These are phyloP conservation scores for Penicillium turbatum DNA, from an alignment of 495 filamentous ascomycete genomes.

Conservation along the genomic window DNA sequence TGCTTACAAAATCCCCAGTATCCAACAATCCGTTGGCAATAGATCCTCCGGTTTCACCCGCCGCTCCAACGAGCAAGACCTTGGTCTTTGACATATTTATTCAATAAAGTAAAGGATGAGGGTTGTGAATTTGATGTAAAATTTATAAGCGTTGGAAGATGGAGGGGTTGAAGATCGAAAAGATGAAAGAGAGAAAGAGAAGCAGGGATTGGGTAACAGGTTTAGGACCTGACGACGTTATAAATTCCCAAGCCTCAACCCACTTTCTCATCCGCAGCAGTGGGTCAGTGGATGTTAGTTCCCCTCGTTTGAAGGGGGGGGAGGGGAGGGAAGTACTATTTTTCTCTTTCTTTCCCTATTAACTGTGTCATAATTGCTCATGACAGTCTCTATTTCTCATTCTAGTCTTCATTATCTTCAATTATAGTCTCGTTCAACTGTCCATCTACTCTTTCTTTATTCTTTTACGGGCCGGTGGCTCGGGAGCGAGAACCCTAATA, in stretches of 20 bases:
- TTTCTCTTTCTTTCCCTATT: constrained; percentile 1
- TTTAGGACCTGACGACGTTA: constrained; percentile 31
- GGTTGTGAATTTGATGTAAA: constrained; percentile 8
- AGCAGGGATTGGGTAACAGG: constrained; percentile 15
- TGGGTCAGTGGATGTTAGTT: constrained; percentile 41
- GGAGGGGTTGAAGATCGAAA: constrained; percentile 5
- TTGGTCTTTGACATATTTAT: constrained; percentile 41
- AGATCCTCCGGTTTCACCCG: constrained; percentile 48
- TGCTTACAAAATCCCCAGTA: constrained; percentile 40
- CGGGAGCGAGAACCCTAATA: not conserved
- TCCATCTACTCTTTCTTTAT: not conserved
- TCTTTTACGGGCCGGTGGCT: constrained; percentile 6
- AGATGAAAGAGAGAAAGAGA: constrained; percentile 11
- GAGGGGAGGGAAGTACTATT: not conserved
- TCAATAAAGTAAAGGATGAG: constrained; percentile 1
- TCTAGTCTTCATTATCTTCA: not conserved
- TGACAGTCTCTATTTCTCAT: not conserved
- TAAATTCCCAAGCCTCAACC: constrained; percentile 34
- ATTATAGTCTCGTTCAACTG: not conserved
- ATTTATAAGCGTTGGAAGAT: not conserved
- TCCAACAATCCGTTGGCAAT: constrained; percentile 44
- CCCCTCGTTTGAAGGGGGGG: constrained; percentile 27
- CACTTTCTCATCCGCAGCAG: constrained; percentile 31
- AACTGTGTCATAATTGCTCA: constrained; percentile 11
- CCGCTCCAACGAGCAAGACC: constrained; percentile 44